Percentiles rank a stretch among this genome's conserved stretches.
Conservation (phyloP, 1,139 yeast species). For the Candida tunisiensis region DNA sequence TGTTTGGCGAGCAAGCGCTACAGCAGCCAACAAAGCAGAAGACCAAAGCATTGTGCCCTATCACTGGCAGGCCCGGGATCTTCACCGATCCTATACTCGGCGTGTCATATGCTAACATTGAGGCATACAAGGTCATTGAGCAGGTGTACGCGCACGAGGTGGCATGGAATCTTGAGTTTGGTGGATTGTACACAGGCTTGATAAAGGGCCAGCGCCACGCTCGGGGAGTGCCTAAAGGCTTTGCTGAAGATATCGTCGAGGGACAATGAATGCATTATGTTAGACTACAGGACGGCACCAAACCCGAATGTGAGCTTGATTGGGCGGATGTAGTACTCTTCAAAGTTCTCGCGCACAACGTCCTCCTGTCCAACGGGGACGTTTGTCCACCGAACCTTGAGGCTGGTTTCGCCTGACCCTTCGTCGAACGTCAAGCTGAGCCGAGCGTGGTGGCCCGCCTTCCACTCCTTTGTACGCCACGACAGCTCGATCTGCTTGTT, state of each 20-base stretch:
- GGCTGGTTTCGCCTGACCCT: constrained; percentile 66
- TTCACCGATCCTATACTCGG: constrained; percentile 76
- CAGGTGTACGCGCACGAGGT: constrained; percentile 47
- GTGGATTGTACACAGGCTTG: constrained; percentile 49
- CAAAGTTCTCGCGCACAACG: constrained; percentile 67
- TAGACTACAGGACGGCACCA: constrained; percentile 24
- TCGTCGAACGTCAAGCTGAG: constrained; percentile 51
- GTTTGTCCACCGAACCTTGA: constrained; percentile 73
- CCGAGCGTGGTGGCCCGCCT: constrained; percentile 58
- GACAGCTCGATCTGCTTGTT: constrained; percentile 45
- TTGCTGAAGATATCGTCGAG: constrained; percentile 13
- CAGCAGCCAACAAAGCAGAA: constrained; percentile 32
- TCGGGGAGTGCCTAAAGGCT: constrained; percentile 80
- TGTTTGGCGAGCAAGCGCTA: constrained; percentile 47
- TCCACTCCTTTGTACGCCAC: constrained; percentile 91
- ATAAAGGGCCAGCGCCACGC: constrained; percentile 48
- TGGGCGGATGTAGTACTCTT: constrained; percentile 73
- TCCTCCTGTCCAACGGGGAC: constrained; percentile 97
- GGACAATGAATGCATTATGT: constrained; percentile 1
- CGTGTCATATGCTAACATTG: constrained; percentile 71
- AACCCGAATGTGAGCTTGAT: constrained; percentile 87
- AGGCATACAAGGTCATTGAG: constrained; percentile 56
- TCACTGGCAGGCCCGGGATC: constrained; percentile 64
- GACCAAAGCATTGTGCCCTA: constrained; percentile 66
- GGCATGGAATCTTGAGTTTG: constrained; percentile 58